Evolutionary conservation across 306 rosid species (phyloP).

Genomic region (Quercus mongolica): DNA sequence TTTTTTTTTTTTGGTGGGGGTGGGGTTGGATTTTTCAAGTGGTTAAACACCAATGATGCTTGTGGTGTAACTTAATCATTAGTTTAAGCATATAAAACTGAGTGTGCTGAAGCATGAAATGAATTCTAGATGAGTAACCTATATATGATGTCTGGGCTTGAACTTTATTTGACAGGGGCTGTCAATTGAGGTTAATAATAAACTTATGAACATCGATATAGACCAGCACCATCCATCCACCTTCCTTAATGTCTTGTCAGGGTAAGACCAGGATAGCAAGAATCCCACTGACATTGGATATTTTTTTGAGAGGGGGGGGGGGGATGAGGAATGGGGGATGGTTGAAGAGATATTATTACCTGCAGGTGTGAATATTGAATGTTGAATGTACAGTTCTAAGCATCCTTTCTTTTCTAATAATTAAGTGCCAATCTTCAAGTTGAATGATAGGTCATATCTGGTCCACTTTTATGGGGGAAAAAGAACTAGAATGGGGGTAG

Average conservation of each 20-base stretch:
- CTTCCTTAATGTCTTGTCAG: background rate
- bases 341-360: background rate
- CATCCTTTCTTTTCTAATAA: no score
- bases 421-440: no score
- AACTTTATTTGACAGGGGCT: background rate
- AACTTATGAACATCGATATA: background rate
- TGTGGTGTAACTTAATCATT: background rate
- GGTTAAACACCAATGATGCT: background rate
- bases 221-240: background rate
- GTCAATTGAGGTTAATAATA: background rate
- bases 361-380: no score
- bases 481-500: no score
- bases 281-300: background rate
- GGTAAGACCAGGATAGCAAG: background rate
- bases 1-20: background rate
- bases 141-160: background rate
- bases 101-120: background rate
- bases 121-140: background rate
- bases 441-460: no score
- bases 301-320: background rate
- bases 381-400: no score
- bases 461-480: no score
- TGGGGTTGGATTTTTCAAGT: background rate
- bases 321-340: background rate
- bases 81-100: background rate